A percentile compares a stretch with the other conserved stretches of the same genome.
phyloP scores from a whole-genome alignment of 345 rosid species.

The Melaleuca alternifolia region DNA sequence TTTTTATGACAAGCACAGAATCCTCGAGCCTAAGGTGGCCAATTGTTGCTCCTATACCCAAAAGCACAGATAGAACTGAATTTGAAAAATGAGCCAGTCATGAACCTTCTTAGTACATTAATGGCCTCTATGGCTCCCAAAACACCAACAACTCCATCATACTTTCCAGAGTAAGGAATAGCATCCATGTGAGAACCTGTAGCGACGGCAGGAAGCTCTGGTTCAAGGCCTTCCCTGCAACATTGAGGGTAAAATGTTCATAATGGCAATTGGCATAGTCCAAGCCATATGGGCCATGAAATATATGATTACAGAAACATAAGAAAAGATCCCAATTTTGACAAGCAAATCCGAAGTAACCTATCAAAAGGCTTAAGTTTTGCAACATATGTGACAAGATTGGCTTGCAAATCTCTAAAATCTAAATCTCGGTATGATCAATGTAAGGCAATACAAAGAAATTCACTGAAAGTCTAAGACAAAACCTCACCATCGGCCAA shows the following conservation, averaged over 20 bases:
- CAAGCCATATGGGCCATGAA: not conserved
- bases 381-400: not conserved
- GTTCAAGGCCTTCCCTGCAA: constrained; percentile 67
- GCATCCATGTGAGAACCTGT: constrained; percentile 98
- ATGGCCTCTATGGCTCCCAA: constrained; percentile 94
- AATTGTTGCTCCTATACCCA: not conserved
- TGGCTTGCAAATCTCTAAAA: not conserved
- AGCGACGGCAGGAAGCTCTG: constrained; percentile 61
- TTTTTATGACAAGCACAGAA: not conserved
- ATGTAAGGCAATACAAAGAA: not conserved
- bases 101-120: constrained; percentile 74
- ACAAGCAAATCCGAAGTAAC: not conserved
- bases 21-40: not conserved
- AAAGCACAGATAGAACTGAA: not conserved
- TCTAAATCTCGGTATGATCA: not conserved
- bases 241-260: not conserved
- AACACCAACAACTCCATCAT: constrained; percentile 96
- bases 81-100: not conserved
- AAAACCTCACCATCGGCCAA: constrained; percentile 70
- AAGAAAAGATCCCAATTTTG: not conserved
- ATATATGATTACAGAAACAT: not conserved
- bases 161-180: constrained; percentile 93
- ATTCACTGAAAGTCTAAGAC: not conserved
- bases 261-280: not conserved
- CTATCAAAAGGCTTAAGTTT: not conserved